Base-by-base conservation (phyloP, 1,284 basidiomycete species). In the Phellopilus nigrolimitatus region DNA sequence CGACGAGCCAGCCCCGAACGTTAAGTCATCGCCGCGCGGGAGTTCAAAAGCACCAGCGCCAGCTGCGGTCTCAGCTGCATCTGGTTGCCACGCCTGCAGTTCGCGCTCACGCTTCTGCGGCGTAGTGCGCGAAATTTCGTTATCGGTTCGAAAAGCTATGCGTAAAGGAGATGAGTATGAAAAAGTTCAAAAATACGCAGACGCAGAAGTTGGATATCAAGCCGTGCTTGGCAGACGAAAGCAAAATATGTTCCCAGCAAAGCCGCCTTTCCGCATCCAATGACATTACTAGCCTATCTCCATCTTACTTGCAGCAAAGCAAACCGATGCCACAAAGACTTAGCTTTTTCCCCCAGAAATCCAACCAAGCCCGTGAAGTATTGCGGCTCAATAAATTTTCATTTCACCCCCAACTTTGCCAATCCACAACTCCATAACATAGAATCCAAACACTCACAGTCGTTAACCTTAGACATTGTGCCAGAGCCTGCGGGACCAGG, bases 61-160 rank as follows among this genome's bases (percentile, higher is more conserved):
- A 57, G 36, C 41, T 10, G 53, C 6, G n/a, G 40, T 21, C 13
- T 51, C 53, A 15, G 48, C 2, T 28, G 59, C 56, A 37, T 70
- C 67, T 6, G 71, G 66, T 46, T 80, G 74, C 93, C 93, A 95
- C 5, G 87, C 84, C 64, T 92, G 84, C 39, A 95, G 73, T 61
- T 92, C 91, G 49, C 91, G 86, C 61, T 91, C 88, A 43, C 80
- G 79, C 12, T 72, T 65, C n/a, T 59, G 60, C 15, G 67, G 66
- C 47, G 73, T 73, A 58, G 74, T 77, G 58, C 77, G 77, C 59
- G 81, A 83, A 61, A 97, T 95, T 60, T 95, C 93, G 15, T 81
- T 75, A 65, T 97, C 93, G 24, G 91, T 97, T 59, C 88, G 80
- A 76, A 97, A 95, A 31, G 79, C 91, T 88, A 65, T 27, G 55